A percentile compares a stretch with the other conserved stretches of the same genome.
phyloP scores from a whole-genome alignment of 768 basidiomycete genomes.

The Artomyces pyxidatus region DNA sequence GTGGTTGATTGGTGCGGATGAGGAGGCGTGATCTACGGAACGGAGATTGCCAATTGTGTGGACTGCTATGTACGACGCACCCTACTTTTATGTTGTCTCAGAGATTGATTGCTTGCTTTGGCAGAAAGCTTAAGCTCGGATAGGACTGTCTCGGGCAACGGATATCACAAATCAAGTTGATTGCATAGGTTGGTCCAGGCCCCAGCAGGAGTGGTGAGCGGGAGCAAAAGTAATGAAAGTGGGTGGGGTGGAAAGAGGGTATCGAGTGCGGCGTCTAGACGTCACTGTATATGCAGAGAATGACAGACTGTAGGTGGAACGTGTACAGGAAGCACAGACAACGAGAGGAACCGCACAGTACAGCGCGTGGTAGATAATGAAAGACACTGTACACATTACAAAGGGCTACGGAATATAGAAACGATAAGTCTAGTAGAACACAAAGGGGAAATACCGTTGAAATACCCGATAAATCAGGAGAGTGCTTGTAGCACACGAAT shows the following conservation, averaged over 20 bases:
- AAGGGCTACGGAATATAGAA: not conserved
- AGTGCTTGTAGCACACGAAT: not conserved
- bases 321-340: not conserved
- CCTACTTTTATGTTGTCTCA: not conserved
- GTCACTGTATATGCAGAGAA: no score
- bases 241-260: not conserved
- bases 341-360: not conserved
- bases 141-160: no score
- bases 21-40: constrained; percentile 16
- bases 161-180: not conserved
- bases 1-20: constrained; percentile 91
- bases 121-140: no score
- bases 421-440: not conserved
- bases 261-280: not conserved
- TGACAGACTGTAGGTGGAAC: not conserved
- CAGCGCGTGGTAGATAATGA: not conserved
- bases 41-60: not conserved
- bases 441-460: not conserved
- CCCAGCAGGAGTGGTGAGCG: not conserved
- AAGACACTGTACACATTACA: not conserved
- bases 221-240: not conserved
- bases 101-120: no score
- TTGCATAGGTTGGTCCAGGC: not conserved
- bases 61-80: not conserved
- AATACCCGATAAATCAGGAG: not conserved